These are phyloP conservation scores for Flammula alnicola DNA, from an alignment of 1,284 basidiomycete species.

Conservation along the genomic window DNA sequence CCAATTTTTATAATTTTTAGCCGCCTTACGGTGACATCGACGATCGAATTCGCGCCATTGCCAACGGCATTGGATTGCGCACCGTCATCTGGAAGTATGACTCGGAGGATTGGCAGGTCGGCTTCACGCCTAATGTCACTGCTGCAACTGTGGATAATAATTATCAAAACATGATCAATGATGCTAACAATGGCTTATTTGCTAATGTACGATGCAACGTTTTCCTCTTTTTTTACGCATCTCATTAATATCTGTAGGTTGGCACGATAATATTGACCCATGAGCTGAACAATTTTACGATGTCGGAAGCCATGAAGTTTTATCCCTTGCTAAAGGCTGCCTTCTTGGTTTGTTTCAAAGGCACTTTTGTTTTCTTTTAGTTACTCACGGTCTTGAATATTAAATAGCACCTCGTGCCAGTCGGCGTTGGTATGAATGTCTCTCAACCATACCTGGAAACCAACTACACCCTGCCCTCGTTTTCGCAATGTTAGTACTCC, in stretches of 20 bases:
- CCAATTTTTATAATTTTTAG: conserved; percentile 23
- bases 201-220: conserved; percentile 28
- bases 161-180: conserved; percentile 45
- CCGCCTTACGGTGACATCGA: conserved; percentile 69
- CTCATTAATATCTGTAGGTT: conserved; percentile 27
- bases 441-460: conserved; percentile 54
- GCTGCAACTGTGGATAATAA: conserved; percentile 43
- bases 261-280: conserved; percentile 56
- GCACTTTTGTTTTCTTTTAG: neutral
- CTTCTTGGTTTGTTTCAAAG: conserved; percentile 36
- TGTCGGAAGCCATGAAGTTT: conserved; percentile 49
- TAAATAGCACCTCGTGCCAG: conserved; percentile 47
- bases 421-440: conserved; percentile 52
- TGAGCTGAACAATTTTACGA: conserved; percentile 54
- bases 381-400: neutral
- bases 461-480: conserved; percentile 43
- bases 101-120: conserved; percentile 72
- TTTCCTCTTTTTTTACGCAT: neutral
- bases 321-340: conserved; percentile 43
- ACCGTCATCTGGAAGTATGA: conserved; percentile 73
- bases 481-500: conserved; percentile 47
- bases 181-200: conserved; percentile 44
- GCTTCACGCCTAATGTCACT: conserved; percentile 46
- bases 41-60: conserved; percentile 75
- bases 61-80: conserved; percentile 56